Percentiles rank a stretch among this genome's conserved stretches.
Conservation (phyloP, 2,329 filamentous ascomycete species). For the Colletotrichum sp. region DNA sequence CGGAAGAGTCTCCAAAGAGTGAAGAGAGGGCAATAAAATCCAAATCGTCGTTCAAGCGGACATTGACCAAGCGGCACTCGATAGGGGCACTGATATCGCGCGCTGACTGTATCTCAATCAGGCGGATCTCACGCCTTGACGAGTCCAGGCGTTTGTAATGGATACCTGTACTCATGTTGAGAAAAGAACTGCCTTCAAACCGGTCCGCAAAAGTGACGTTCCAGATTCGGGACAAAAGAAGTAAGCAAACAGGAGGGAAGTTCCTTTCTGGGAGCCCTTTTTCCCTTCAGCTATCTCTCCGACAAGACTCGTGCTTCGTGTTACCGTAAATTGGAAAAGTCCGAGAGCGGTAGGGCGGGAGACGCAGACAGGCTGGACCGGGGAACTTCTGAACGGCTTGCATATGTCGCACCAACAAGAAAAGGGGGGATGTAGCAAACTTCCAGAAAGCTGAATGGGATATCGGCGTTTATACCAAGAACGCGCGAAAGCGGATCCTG, state of each 20-base stretch:
- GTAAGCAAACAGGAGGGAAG: not conserved
- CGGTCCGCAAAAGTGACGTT: not conserved
- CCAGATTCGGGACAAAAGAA: not conserved
- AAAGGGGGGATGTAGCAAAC: slow-evolving; percentile 4
- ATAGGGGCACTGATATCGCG: slow-evolving; percentile 31
- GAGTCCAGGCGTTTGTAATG: slow-evolving; percentile 25
- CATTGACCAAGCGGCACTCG: slow-evolving; percentile 36
- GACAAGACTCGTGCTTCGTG: not conserved
- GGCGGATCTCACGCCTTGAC: slow-evolving; percentile 32
- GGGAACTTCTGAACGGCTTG: slow-evolving; percentile 9
- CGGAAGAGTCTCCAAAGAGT: slow-evolving; percentile 30
- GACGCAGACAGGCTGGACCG: not conserved
- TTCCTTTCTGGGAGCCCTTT: not conserved
- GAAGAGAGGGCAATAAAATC: slow-evolving; percentile 36
- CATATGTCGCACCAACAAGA: slow-evolving; percentile 11
- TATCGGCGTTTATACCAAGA: slow-evolving; percentile 21
- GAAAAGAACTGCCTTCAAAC: not conserved
- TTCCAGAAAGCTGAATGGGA: slow-evolving; percentile 10
- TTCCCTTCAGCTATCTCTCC: not conserved
- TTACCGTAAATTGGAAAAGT: not conserved
- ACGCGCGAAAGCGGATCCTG: slow-evolving; percentile 12
- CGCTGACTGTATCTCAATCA: slow-evolving; percentile 36
- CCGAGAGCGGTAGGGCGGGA: not conserved
- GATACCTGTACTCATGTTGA: not conserved
- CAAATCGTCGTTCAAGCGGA: slow-evolving; percentile 27